These are phyloP conservation scores for Fusarium sp. DNA, from an alignment of 2,329 filamentous ascomycete genomes.

Conservation along the genomic window DNA sequence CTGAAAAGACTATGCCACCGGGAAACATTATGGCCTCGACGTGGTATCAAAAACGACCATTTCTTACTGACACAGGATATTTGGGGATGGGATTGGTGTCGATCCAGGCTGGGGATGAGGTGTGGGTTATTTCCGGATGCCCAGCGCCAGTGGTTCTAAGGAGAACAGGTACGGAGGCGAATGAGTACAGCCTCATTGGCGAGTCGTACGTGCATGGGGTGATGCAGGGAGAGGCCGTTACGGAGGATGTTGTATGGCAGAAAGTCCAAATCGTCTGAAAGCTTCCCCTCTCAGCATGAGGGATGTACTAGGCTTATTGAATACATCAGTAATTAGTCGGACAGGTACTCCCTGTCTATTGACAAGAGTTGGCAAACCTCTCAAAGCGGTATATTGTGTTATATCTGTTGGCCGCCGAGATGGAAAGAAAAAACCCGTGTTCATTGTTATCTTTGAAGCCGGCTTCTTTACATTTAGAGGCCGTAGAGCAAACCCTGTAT, in stretches of 20 bases:
- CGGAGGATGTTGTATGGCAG: not conserved
- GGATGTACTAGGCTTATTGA: too few species aligned
- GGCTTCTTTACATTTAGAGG: too few species aligned
- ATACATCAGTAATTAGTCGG: too few species aligned
- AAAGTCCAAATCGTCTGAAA: not conserved
- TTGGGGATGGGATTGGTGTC: not conserved
- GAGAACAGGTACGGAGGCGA: rapidly evolving
- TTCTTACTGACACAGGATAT: not conserved
- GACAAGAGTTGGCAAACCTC: too few species aligned
- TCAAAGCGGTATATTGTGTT: too few species aligned
- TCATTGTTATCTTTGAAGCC: too few species aligned
- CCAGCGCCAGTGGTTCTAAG: not conserved
- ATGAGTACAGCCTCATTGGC: not conserved
- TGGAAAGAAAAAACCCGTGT: too few species aligned
- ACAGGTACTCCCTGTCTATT: too few species aligned
- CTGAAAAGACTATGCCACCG: not conserved
- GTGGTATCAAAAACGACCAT: rapidly evolving
- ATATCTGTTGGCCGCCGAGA: too few species aligned
- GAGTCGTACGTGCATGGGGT: constrained; percentile 2
- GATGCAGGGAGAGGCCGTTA: constrained; percentile 12
- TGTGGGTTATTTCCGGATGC: not conserved
- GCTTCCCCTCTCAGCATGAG: too few species aligned
- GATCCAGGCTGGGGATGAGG: not conserved
- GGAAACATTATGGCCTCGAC: not conserved
- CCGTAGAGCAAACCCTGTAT: too few species aligned